Base-by-base conservation (phyloP, 2,329 filamentous ascomycete genomes). In the Lasiodiplodia sp. region DNA sequence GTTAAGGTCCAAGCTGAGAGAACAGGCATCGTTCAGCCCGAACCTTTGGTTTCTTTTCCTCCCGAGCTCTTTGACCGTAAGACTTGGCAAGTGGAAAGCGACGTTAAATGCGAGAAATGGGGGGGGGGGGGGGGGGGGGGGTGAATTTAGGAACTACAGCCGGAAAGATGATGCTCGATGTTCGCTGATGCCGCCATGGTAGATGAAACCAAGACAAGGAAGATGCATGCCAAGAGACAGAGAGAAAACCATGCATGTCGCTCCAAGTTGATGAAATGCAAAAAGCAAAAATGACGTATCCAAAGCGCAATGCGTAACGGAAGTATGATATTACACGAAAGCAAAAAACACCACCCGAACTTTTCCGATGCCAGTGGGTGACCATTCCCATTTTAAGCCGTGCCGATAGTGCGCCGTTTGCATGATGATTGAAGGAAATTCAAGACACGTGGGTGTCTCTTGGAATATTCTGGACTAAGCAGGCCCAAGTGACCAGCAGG, bases 141-240 rank as follows among this genome's bases (percentile, higher is more conserved):
- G 18, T 11, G 51, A 47, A 14, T 37, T 31, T 38, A 21, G 21
- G 37, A 28, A n/a, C 47, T 31, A 25, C 52, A 52, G 47, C 44
- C 28, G 21, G 23, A 47, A 64, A 64, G 28, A 37, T 28, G 47
- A 52, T 64, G 60, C 60, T 52, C 38, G 40, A 64, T 53, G 60
- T 25, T 63, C 47, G 60, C 60, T 64, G 60, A 52, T 52, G 60
- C 60, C 60, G 60, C 60, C 60, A 21, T 53, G 60, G 38, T 64
- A 51, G 47, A 40, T 64, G 60, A 52, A 31, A 64, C 60, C 31
- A 53, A 14, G 47, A 52, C 28, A 64, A 37, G 60, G 44, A 21
- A 23, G n/a, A 52, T 47, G 44, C 38, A 49, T 18, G 16, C 58
- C 60, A 64, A 64, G 18, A 52, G 31, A 53, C 60, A 52, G 60